These are phyloP conservation scores for Medicago arabica DNA, from an alignment of 306 rosid genomes.

Conservation along the genomic window DNA sequence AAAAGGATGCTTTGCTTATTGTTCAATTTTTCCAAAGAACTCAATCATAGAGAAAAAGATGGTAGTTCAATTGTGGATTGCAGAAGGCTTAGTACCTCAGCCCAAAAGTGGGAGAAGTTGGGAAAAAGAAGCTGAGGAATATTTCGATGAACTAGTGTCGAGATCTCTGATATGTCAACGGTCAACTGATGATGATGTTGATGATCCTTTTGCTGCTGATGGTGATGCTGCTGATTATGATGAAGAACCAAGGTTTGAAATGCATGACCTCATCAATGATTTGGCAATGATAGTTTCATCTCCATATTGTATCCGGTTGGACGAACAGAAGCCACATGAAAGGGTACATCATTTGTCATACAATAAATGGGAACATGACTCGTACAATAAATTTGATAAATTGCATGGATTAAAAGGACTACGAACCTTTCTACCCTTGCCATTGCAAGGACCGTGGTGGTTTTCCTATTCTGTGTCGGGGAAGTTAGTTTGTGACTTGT, in stretches of 20 bases:
- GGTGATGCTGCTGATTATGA: too few relatives aligned
- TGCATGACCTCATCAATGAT: constrained; percentile 51
- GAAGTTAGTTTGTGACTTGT: background rate
- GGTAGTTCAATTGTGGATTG: constrained; percentile 44
- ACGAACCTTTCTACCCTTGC: constrained; percentile 12
- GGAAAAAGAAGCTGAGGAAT: constrained; percentile 44
- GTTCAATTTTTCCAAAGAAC: constrained; percentile 43
- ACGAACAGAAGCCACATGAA: background rate
- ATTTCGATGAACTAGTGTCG: constrained; percentile 41
- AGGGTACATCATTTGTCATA: constrained; percentile 42
- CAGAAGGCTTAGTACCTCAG: constrained; percentile 41
- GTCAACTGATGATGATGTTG: background rate
- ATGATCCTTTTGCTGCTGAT: too few relatives aligned
- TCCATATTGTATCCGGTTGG: background rate
- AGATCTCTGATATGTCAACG: constrained; percentile 32
- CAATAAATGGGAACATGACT: background rate
- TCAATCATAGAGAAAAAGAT: background rate
- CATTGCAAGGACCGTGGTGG: background rate
- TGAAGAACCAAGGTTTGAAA: too few relatives aligned
- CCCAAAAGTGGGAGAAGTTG: background rate
- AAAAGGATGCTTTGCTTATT: constrained; percentile 37
- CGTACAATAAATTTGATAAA: background rate
- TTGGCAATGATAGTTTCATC: constrained; percentile 38
- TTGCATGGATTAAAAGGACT: background rate
- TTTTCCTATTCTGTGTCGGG: background rate